Evolutionary conservation across 192 early-diverging fungal species (phyloP).

Genomic region (Lobosporangium transversale): DNA sequence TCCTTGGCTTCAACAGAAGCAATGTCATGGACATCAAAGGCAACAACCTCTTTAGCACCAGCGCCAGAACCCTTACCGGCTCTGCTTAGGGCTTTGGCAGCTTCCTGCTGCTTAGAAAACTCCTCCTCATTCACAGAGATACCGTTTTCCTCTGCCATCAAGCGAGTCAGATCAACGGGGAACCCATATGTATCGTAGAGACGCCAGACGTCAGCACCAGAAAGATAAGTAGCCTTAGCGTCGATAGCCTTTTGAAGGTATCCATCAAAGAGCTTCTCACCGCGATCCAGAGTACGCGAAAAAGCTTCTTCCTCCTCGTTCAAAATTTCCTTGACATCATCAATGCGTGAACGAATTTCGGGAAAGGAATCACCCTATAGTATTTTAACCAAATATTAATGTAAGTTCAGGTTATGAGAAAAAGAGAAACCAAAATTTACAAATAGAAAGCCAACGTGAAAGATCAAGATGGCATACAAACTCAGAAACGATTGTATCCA

Average conservation of each 20-base stretch:
- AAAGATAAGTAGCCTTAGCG: constrained; percentile 67
- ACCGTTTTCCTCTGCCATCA: constrained; percentile 98
- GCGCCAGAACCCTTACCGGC: constrained; percentile 61
- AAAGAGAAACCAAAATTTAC: not conserved
- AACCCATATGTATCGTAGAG: constrained; percentile 99
- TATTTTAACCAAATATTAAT: too few relatives aligned
- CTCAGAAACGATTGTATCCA: constrained; percentile 88
- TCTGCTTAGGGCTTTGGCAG: constrained; percentile 80
- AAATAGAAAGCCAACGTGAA: too few relatives aligned
- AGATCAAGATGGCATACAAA: too few relatives aligned
- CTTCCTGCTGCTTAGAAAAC: constrained; percentile 81
- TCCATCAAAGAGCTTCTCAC: constrained; percentile 92
- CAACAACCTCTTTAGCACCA: constrained; percentile 67
- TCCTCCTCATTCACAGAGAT: constrained; percentile 84
- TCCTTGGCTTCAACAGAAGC: constrained; percentile 81
- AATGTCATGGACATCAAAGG: constrained; percentile 92
- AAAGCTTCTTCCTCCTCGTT: constrained; percentile 96
- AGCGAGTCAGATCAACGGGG: constrained; percentile 95
- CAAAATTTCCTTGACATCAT: constrained; percentile 92
- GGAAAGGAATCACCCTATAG: constrained; percentile 87
- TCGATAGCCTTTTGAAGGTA: constrained; percentile 75
- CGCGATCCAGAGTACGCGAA: constrained; percentile 96
- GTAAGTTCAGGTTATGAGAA: too few relatives aligned
- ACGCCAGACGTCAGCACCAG: constrained; percentile 95
- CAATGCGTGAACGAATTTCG: constrained; percentile 80